Conservation (phyloP, 1,284 basidiomycete species). For the Tausonia pullulans region DNA sequence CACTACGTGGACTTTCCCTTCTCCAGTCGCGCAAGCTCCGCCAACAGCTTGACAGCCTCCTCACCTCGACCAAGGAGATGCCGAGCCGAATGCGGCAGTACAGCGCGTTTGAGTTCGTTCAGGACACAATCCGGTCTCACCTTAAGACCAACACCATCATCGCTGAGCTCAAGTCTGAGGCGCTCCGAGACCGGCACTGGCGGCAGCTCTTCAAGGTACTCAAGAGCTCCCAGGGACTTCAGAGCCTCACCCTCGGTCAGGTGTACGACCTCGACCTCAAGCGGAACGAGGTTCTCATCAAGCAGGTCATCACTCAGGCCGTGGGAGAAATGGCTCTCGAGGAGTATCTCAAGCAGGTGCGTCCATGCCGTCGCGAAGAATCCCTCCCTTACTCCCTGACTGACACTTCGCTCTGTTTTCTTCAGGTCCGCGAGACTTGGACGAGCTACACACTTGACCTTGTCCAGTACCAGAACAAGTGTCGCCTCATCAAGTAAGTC, state of each 20-base stretch:
- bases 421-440: constrained; percentile 91
- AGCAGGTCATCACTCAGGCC: constrained; percentile 92
- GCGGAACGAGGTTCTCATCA: constrained; percentile 80
- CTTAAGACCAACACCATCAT: constrained; percentile 84
- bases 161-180: constrained; percentile 90
- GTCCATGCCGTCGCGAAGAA: no score
- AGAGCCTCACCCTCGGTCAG: constrained; percentile 84
- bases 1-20: background rate
- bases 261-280: constrained; percentile 96
- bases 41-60: constrained; percentile 78
- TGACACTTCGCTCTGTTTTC: background rate
- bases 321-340: constrained; percentile 97
- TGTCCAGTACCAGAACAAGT: constrained; percentile 98
- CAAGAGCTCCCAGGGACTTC: constrained; percentile 44
- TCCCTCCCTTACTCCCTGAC: background rate
- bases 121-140: constrained; percentile 72
- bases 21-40: constrained; percentile 77
- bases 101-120: constrained; percentile 95
- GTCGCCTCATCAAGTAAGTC: constrained; percentile 73
- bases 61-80: constrained; percentile 93
- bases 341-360: constrained; percentile 61
- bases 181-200: constrained; percentile 96
- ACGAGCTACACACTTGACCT: constrained; percentile 90
- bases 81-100: constrained; percentile 98
- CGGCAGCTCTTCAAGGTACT: constrained; percentile 93